Conservation (phyloP, 75 land plant genomes). For the Pinus albicaulis region DNA sequence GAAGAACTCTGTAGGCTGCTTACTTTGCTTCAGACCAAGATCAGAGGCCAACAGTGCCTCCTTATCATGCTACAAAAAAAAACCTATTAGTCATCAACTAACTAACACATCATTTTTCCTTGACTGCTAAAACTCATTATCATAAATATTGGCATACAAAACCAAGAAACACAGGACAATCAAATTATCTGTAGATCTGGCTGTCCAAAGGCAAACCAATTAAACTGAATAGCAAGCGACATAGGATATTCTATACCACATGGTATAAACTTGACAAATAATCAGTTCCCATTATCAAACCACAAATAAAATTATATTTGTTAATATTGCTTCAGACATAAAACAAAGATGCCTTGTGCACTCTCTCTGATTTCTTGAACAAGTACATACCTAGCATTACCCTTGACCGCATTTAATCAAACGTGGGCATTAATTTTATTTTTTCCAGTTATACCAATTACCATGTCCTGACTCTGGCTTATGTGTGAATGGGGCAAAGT, state of each 20-base stretch:
- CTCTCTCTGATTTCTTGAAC: neutral
- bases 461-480: neutral
- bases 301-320: neutral
- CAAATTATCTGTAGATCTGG: neutral
- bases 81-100: neutral
- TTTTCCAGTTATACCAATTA: neutral
- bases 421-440: neutral
- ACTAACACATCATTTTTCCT: constrained; percentile 1
- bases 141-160: neutral
- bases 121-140: neutral
- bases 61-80: constrained; percentile 53
- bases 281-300: neutral
- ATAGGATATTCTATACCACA: neutral
- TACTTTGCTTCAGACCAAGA: constrained; percentile 68
- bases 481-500: neutral
- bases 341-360: neutral
- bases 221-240: neutral
- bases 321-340: neutral
- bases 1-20: constrained; percentile 83
- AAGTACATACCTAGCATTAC: neutral
- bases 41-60: constrained; percentile 76
- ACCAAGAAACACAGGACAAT: neutral
- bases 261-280: too few species aligned
- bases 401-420: neutral
- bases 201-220: neutral